Conservation (phyloP, 2,329 filamentous ascomycete species). For the Aureobasidium subglaciale region DNA sequence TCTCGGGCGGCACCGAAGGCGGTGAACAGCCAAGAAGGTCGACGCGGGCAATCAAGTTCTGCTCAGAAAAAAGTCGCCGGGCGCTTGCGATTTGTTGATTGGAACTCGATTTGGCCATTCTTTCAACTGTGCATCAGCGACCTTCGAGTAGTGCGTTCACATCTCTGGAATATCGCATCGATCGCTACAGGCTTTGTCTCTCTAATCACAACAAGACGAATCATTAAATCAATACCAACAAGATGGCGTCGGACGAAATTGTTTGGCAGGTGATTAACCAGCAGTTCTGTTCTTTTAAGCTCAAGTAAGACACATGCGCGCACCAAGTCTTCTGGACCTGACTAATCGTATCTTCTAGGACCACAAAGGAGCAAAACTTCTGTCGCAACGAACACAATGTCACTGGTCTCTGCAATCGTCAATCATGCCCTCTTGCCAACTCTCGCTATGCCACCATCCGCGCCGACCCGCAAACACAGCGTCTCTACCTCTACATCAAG, state of each 20-base stretch:
- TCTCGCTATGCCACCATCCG: conserved; percentile 88
- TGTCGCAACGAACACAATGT: conserved; percentile 69
- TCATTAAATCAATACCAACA: neutral
- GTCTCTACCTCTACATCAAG: conserved; percentile 95
- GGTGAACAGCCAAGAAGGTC: conserved; percentile 6
- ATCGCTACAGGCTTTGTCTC: neutral
- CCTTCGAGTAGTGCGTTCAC: neutral
- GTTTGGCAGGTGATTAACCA: conserved; percentile 97
- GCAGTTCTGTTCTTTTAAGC: conserved; percentile 89
- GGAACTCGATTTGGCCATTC: neutral
- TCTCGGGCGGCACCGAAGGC: conserved; percentile 3
- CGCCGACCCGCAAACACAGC: conserved; percentile 69
- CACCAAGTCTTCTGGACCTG: too few species aligned
- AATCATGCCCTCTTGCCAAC: conserved; percentile 87
- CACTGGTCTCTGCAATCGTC: conserved; percentile 66
- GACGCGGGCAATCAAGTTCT: conserved; percentile 7
- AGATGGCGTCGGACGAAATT: conserved; percentile 89
- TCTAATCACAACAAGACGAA: neutral
- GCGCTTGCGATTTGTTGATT: neutral
- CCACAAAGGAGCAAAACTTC: conserved; percentile 81
- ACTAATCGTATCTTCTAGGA: neutral
- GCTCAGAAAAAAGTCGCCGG: conserved; percentile 8
- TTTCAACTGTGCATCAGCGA: neutral
- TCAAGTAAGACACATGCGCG: conserved; percentile 49
- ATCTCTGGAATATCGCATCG: neutral